Evolutionary conservation across 148 eudicot species (phyloP).

Genomic region (Fagopyrum tataricum): DNA sequence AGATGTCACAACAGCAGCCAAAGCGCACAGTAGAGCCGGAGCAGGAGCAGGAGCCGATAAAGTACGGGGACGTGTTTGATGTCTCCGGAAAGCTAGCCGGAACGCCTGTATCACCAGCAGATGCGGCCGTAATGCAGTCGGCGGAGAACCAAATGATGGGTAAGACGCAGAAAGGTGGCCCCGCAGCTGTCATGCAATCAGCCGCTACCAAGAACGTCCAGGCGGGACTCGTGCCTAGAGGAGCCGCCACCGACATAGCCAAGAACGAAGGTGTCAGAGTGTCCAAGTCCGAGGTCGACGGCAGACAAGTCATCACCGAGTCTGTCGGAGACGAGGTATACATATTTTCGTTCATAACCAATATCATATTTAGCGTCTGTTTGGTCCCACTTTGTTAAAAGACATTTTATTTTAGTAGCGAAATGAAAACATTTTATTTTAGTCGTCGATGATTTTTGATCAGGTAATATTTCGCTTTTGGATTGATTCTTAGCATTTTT

Average conservation of each 20-base stretch:
- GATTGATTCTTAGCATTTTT: no score
- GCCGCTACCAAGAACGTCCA: conserved; percentile 42
- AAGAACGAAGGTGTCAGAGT: conserved; percentile 4
- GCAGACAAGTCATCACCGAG: background rate
- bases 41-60: conserved; percentile 22
- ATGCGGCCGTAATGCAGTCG: conserved; percentile 54
- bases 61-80: conserved; percentile 47
- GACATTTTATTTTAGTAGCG: no score
- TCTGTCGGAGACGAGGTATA: background rate
- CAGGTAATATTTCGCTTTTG: no score
- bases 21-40: background rate
- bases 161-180: conserved; percentile 35
- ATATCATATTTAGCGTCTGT: no score
- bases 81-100: conserved; percentile 41
- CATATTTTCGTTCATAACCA: no score
- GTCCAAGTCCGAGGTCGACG: background rate
- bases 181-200: conserved; percentile 53
- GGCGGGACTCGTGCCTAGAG: conserved; percentile 27
- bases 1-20: conserved; percentile 10
- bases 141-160: conserved; percentile 48
- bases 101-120: conserved; percentile 36
- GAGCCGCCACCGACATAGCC: conserved; percentile 20
- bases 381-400: no score
- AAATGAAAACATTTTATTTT: no score
- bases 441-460: no score